These are phyloP conservation scores for Bryopsis sp. DNA, from an alignment of 139 green algal genomes.

Conservation along the genomic window DNA sequence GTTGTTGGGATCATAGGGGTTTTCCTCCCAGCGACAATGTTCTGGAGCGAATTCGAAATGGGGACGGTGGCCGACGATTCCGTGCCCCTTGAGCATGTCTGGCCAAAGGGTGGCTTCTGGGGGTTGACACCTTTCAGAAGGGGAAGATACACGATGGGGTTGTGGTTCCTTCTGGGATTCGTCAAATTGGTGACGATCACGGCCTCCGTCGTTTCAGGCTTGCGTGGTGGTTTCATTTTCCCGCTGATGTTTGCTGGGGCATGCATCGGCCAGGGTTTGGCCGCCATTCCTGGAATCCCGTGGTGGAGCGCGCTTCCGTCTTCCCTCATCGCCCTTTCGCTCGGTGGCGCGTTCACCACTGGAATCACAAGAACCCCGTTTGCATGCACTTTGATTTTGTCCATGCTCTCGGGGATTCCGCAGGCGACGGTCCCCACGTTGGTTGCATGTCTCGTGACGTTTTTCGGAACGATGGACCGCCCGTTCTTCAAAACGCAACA, in stretches of 20 bases:
- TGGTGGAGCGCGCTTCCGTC: constrained; percentile 23
- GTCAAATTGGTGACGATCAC: constrained; percentile 38
- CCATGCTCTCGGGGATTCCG: constrained; percentile 26
- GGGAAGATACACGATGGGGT: constrained; percentile 16
- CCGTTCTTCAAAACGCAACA: constrained; percentile 36
- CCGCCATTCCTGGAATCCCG: constrained; percentile 22
- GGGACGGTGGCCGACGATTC: constrained; percentile 26
- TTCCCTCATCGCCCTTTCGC: constrained; percentile 29
- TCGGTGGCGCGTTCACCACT: constrained; percentile 30
- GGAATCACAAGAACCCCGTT: constrained; percentile 38
- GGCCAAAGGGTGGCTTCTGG: constrained; percentile 30
- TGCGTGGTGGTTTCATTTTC: constrained; percentile 44
- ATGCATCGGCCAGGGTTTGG: constrained; percentile 21
- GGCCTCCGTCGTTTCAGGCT: constrained; percentile 33
- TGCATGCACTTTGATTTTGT: constrained; percentile 32
- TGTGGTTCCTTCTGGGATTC: constrained; percentile 25
- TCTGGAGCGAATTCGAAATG: constrained; percentile 45
- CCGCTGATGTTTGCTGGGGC: constrained; percentile 33
- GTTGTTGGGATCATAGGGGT: constrained; percentile 35
- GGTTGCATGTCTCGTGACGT: constrained; percentile 22
- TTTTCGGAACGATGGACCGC: constrained; percentile 31
- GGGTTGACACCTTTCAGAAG: constrained; percentile 15
- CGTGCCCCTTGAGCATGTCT: constrained; percentile 33
- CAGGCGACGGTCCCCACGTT: constrained; percentile 27
- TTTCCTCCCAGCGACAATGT: constrained; percentile 33